A percentile compares a stretch with the other conserved stretches of the same genome.
Evolutionary conservation across 257 asterid species (phyloP).

Genomic region (Penstemon newberryi): DNA sequence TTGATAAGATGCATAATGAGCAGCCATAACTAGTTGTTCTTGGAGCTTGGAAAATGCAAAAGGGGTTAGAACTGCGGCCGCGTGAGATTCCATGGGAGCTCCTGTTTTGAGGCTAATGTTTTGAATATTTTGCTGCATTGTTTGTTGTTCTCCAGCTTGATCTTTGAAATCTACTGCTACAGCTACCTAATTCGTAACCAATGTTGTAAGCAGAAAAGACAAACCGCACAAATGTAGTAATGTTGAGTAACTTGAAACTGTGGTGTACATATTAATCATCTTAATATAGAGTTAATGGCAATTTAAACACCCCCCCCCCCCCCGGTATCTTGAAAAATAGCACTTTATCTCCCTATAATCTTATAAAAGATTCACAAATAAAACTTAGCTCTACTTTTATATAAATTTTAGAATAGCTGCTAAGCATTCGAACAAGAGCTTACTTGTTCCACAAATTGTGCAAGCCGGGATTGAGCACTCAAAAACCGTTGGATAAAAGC

Average conservation of each 20-base stretch:
- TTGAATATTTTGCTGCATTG: constrained; percentile 96
- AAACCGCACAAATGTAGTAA: too few relatives aligned
- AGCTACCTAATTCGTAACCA: constrained; percentile 63
- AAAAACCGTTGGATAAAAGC: constrained; percentile 92
- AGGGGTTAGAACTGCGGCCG: constrained; percentile 87
- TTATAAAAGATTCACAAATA: too few relatives aligned
- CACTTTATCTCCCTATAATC: too few relatives aligned
- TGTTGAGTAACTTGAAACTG: too few relatives aligned
- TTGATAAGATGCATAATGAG: constrained; percentile 88
- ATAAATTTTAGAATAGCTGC: not conserved
- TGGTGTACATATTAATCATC: too few relatives aligned
- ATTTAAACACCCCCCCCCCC: too few relatives aligned
- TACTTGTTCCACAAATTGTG: constrained; percentile 97
- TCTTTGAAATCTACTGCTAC: constrained; percentile 89
- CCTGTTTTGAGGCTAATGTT: constrained; percentile 93
- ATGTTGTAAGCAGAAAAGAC: not conserved
- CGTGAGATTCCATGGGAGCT: constrained; percentile 99
- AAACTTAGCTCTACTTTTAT: not conserved
- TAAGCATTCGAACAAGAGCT: constrained; percentile 25
- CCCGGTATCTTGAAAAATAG: too few relatives aligned
- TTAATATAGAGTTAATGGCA: too few relatives aligned
- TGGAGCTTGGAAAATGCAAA: constrained; percentile 91
- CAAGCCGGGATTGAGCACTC: constrained; percentile 90
- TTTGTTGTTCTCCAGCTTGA: constrained; percentile 94
- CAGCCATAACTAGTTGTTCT: constrained; percentile 89